A percentile compares a stretch with the other conserved stretches of the same genome.
phyloP scores from a whole-genome alignment of 1,284 basidiomycete genomes.

The Rhizoctonia solani region DNA sequence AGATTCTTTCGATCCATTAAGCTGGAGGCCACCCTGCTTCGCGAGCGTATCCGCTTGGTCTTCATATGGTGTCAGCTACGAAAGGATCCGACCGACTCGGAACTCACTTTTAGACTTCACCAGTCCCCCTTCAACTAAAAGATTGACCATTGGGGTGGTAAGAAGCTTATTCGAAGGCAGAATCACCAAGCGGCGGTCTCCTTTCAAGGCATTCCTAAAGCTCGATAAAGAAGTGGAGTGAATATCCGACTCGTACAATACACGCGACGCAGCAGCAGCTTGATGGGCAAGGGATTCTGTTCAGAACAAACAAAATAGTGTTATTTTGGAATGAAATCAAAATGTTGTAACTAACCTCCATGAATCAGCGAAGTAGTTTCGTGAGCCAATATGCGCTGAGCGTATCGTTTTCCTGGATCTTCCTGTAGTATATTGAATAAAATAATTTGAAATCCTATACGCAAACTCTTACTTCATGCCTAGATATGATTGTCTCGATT shows the following conservation, averaged over 20 bases:
- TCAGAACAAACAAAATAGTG: not conserved
- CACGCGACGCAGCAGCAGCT: constrained; percentile 14
- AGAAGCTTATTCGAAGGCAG: not conserved
- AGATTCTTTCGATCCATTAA: constrained; percentile 10
- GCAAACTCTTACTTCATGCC: constrained; percentile 58
- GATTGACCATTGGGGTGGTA: not conserved
- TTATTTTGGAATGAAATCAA: not conserved
- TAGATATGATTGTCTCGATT: constrained; percentile 61
- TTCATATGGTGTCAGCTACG: not conserved
- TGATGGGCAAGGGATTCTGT: constrained; percentile 17
- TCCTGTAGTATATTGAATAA: not conserved
- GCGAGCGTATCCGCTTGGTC: constrained; percentile 21
- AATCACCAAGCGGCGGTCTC: constrained; percentile 20
- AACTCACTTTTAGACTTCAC: constrained; percentile 12
- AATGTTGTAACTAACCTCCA: constrained; percentile 10
- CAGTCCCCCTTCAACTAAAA: constrained; percentile 21
- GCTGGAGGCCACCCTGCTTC: constrained; percentile 28
- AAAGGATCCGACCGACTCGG: not conserved
- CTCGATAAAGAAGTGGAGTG: constrained; percentile 5
- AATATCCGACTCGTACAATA: constrained; percentile 24
- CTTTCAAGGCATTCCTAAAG: constrained; percentile 4
- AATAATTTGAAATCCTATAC: not conserved
- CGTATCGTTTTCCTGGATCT: constrained; percentile 21
- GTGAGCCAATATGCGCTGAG: constrained; percentile 20
- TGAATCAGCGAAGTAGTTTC: constrained; percentile 31